Evolutionary conservation across 2,329 filamentous ascomycete species (phyloP).

Genomic region (Boeremia lycopersici): DNA sequence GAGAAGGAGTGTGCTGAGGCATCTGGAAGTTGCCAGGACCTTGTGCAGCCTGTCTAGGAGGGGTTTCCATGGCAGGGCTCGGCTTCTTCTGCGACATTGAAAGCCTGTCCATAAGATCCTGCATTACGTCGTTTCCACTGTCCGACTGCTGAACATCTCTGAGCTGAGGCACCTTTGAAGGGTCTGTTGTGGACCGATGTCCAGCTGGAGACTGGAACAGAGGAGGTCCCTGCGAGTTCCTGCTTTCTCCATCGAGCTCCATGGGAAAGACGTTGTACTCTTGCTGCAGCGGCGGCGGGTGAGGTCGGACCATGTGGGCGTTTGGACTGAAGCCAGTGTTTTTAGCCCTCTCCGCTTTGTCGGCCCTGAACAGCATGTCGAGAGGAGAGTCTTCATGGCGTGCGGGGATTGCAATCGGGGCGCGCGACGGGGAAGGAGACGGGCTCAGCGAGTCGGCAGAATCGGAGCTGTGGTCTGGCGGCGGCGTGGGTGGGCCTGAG

Average conservation of each 20-base stretch:
- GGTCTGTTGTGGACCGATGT: conserved; percentile 41
- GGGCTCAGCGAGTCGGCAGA: conserved; percentile 44
- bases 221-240: conserved; percentile 27
- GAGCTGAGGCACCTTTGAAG: conserved; percentile 36
- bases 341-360: conserved; percentile 75
- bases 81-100: conserved; percentile 42
- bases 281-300: conserved; percentile 50
- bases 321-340: conserved; percentile 55
- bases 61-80: conserved; percentile 22
- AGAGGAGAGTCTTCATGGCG: conserved; percentile 74
- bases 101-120: conserved; percentile 52
- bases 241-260: conserved; percentile 63
- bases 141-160: conserved; percentile 46
- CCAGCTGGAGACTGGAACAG: conserved; percentile 28
- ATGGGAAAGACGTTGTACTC: conserved; percentile 65
- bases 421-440: conserved; percentile 58
- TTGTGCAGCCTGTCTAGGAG: conserved; percentile 30
- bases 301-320: conserved; percentile 28
- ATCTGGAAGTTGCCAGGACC: conserved; percentile 29
- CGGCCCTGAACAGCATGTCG: conserved; percentile 88
- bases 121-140: conserved; percentile 51
- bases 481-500: conserved; percentile 54
- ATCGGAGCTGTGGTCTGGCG: conserved; percentile 55
- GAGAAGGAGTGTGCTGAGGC: conserved; percentile 48
- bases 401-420: conserved; percentile 49